Evolutionary conservation across 169 alveolate species (phyloP).

Genomic region (Plasmodium cynomolgi): DNA sequence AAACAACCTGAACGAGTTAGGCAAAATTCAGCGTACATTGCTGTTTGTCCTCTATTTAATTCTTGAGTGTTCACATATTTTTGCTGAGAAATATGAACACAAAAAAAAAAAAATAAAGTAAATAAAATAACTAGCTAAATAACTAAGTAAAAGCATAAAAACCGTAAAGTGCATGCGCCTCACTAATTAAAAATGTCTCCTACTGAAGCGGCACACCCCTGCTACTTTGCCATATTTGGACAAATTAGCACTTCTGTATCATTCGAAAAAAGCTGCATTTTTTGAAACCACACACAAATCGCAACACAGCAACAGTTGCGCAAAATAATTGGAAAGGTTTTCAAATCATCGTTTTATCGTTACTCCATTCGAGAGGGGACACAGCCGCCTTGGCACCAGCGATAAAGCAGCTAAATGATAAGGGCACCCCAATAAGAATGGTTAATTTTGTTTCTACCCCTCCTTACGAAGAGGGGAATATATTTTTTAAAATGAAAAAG

Average conservation of each 20-base stretch:
- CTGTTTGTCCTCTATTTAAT: not conserved
- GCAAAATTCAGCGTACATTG: not conserved
- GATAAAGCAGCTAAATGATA: not conserved
- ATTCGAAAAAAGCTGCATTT: slow-evolving; percentile 1
- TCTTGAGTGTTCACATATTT: slow-evolving; percentile 28
- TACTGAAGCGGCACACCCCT: not conserved
- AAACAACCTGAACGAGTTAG: not conserved
- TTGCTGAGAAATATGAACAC: slow-evolving; percentile 7
- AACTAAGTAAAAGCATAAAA: slow-evolving; percentile 12
- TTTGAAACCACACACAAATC: not conserved
- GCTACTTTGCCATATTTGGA: not conserved
- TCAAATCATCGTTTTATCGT: not conserved
- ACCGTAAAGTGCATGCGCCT: not conserved
- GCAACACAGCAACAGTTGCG: not conserved
- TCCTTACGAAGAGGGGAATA: not conserved
- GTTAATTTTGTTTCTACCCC: not conserved
- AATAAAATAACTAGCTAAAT: not conserved
- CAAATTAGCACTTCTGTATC: slow-evolving; percentile 10
- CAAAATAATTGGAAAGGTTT: not conserved
- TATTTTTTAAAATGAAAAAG: not conserved
- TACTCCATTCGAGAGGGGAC: not conserved
- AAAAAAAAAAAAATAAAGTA: not conserved
- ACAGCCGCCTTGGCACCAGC: not conserved
- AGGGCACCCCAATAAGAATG: not conserved
- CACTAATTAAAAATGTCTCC: not conserved